Evolutionary conservation across 768 basidiomycete species (phyloP).

Genomic region (Amanita pallidorosea): DNA sequence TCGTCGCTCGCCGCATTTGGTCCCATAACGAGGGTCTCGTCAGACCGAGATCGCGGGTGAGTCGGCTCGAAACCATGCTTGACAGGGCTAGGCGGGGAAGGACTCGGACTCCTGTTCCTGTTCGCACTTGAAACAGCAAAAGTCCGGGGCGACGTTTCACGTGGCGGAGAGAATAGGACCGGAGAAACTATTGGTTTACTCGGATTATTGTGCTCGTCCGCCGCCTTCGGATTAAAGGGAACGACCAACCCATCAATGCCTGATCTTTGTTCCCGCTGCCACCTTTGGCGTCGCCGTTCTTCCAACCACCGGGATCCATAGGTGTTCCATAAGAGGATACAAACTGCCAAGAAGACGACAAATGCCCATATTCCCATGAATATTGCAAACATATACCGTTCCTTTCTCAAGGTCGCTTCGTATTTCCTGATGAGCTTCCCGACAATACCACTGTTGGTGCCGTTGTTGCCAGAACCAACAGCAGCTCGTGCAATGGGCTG

Average conservation of each 20-base stretch:
- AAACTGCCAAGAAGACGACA: constrained; percentile 72
- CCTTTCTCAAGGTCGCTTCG: constrained; percentile 60
- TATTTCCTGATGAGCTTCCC: constrained; percentile 68
- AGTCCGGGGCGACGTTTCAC: constrained; percentile 6
- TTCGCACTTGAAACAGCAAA: constrained; percentile 1
- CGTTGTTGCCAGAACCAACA: constrained; percentile 42
- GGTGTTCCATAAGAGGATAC: constrained; percentile 63
- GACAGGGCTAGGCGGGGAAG: constrained; percentile 9
- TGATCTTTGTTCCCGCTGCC: constrained; percentile 39
- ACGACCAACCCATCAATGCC: constrained; percentile 34
- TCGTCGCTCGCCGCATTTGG: constrained; percentile 11
- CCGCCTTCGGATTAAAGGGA: constrained; percentile 18
- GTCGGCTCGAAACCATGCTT: constrained; percentile 4
- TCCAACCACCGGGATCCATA: constrained; percentile 40
- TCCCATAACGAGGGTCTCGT: neutral
- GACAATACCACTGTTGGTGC: constrained; percentile 51
- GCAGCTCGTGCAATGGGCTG: constrained; percentile 79
- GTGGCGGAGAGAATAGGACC: constrained; percentile 5
- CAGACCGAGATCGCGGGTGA: neutral
- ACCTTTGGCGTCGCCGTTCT: constrained; percentile 35
- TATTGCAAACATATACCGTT: constrained; percentile 73
- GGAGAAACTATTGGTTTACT: constrained; percentile 7
- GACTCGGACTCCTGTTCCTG: constrained; percentile 7
- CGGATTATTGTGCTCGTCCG: constrained; percentile 8
- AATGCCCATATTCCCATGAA: constrained; percentile 79